Conservation (phyloP, 192 early-diverging fungal species). For the Umbelopsis ramanniana region DNA sequence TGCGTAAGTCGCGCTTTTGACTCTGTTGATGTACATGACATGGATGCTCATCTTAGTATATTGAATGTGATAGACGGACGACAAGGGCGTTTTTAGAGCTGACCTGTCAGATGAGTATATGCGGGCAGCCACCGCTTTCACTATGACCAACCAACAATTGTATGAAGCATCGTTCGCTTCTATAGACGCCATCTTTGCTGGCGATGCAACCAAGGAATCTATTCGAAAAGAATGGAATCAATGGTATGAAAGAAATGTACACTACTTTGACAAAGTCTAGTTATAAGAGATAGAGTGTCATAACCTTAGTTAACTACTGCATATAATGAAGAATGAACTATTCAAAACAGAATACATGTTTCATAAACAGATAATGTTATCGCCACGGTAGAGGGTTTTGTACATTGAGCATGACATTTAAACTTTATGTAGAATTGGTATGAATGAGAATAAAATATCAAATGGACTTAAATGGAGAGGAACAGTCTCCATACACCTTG, state of each 20-base stretch:
- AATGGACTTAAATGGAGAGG: constrained; percentile 53
- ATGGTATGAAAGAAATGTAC: constrained; percentile 25
- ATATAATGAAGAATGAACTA: too few relatives aligned
- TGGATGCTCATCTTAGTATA: neutral
- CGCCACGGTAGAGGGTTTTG: too few relatives aligned
- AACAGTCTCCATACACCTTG: constrained; percentile 90
- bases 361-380: too few relatives aligned
- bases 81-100: constrained; percentile 49
- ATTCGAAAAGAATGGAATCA: constrained; percentile 25
- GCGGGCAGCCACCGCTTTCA: constrained; percentile 42
- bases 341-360: too few relatives aligned
- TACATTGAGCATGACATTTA: too few relatives aligned
- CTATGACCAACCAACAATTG: constrained; percentile 34
- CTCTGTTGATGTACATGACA: neutral
- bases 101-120: constrained; percentile 44
- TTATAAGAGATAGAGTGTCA: too few relatives aligned
- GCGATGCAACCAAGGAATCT: constrained; percentile 30
- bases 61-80: constrained; percentile 42
- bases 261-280: neutral
- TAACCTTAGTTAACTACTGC: too few relatives aligned
- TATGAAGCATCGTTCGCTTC: constrained; percentile 43
- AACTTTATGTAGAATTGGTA: too few relatives aligned
- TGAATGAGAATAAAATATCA: too few relatives aligned
- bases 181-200: constrained; percentile 51
- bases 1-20: constrained; percentile 45